Percentiles rank a stretch among this genome's conserved stretches.
phyloP scores from a whole-genome alignment of 495 filamentous ascomycete genomes.

The Penicillium mononematosum region DNA sequence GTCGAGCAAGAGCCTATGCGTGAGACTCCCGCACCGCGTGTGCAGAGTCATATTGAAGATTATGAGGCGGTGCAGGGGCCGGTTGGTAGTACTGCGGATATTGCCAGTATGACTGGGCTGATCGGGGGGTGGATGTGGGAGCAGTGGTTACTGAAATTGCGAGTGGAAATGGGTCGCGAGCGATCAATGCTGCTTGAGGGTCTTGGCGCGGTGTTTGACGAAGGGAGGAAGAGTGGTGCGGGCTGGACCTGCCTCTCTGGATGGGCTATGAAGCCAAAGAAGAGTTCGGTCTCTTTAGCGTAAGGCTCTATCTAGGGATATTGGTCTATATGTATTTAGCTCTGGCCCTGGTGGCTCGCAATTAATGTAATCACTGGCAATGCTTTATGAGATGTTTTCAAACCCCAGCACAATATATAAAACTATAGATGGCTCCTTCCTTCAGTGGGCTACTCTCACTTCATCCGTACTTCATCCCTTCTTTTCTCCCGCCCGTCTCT shows the following conservation, averaged over 20 bases:
- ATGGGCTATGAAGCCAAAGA: conserved; percentile 80
- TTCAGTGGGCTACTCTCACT: too few species aligned
- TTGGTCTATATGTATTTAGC: conserved; percentile 7
- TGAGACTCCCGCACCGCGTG: conserved; percentile 54
- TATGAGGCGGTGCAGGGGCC: conserved; percentile 64
- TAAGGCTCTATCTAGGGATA: not conserved
- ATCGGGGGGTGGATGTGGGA: conserved; percentile 94
- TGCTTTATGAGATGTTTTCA: not conserved
- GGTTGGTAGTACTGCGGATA: conserved; percentile 70
- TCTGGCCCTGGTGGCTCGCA: conserved; percentile 9
- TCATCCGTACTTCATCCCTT: too few species aligned
- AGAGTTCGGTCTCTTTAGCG: conserved; percentile 11
- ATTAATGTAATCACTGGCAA: conserved; percentile 18
- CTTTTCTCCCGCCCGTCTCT: too few species aligned
- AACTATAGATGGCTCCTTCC: too few species aligned
- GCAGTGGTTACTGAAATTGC: conserved; percentile 86
- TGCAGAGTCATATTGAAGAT: conserved; percentile 48
- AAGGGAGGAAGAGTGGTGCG: conserved; percentile 72
- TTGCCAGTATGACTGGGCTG: conserved; percentile 73
- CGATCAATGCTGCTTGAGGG: conserved; percentile 67
- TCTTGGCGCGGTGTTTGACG: conserved; percentile 77
- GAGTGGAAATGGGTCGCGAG: conserved; percentile 76
- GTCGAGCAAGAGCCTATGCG: conserved; percentile 39
- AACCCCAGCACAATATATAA: too few species aligned
- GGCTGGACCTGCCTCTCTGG: conserved; percentile 87